A percentile compares a stretch with the other conserved stretches of the same genome.
phyloP scores from a whole-genome alignment of 495 filamentous ascomycete genomes.

The Lasiosphaeria hispida region DNA sequence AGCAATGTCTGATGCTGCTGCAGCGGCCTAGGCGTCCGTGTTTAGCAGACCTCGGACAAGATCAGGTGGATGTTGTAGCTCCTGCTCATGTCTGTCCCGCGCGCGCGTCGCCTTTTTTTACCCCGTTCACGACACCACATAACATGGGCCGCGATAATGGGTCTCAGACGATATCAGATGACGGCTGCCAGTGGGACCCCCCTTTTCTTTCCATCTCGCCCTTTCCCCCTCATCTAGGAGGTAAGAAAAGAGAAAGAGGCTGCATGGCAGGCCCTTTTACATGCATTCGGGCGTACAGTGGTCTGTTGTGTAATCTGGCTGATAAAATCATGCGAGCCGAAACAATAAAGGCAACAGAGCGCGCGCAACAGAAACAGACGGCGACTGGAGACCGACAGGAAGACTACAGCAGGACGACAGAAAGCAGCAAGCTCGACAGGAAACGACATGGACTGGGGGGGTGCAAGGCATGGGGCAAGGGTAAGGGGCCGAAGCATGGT shows the following conservation, averaged over 20 bases:
- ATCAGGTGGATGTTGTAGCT: too few species aligned
- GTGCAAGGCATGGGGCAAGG: background rate
- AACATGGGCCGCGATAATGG: slow-evolving; percentile 19
- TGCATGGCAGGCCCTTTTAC: slow-evolving; percentile 22
- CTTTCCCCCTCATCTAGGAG: background rate
- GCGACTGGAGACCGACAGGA: too few species aligned
- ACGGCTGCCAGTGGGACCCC: slow-evolving; percentile 16
- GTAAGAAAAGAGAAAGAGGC: slow-evolving; percentile 7
- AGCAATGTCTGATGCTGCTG: too few species aligned
- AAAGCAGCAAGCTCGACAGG: background rate
- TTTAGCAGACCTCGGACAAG: too few species aligned
- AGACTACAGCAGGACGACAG: background rate
- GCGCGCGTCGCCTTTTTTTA: too few species aligned
- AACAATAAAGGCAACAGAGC: background rate
- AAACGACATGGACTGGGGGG: background rate
- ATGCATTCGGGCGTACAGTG: slow-evolving; percentile 15
- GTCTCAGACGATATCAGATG: slow-evolving; percentile 22
- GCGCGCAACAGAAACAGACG: background rate
- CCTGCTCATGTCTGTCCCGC: too few species aligned
- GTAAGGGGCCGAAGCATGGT: background rate
- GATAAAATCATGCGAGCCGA: slow-evolving; percentile 2
- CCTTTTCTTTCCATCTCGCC: too few species aligned
- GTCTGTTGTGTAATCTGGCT: slow-evolving; percentile 17
- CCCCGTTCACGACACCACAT: background rate
- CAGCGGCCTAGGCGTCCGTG: too few species aligned